Evolutionary conservation across 192 early-diverging fungal genomes (phyloP), one percentile per base, ranked within the genome.

Genomic region (Gonapodya prolifera): DNA sequence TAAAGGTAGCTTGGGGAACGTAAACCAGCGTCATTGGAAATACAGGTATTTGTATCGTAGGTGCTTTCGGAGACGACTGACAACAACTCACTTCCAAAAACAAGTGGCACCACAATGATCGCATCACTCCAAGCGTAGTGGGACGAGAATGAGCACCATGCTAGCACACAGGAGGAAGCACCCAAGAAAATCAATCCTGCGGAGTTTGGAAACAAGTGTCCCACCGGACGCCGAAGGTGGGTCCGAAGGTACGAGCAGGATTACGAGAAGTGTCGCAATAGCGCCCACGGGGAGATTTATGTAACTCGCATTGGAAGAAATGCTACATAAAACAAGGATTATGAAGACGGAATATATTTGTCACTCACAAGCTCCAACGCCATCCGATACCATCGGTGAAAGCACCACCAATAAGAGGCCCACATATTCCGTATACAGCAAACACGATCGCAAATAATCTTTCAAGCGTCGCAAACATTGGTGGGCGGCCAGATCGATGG

Each of bases 261-360:
- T 35, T 34, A 90, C 86, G 2, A 91, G 79, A 0, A 83, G 76
- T 35, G 92, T 45, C 0, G 92, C 88, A 23, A 92, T 69, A 1
- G 85, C 86, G 23, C 95, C 94, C 77, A 95, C 81, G 35, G 95
- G 95, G 16, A 97, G 76, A 75, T 95, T 97, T 80, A 94, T 89
- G 84, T 86, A 95, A 82, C 45, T 61, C n/a, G 45, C 8, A 61
- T 61, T 95, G 95, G 74, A 89, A 89, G 81, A 88, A 89, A 35
- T 85, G 77, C 35, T 2, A 69, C 2, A 18, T 69, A 13, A 8
- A 28, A 79, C 29, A 1, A 33, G 1, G 31, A n/a, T 79, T 33
- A 35, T 30, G 75, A 35, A 18, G 45, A 31, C 30, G 18, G 33
- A n/a, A n/a, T n/a, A n/a, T n/a, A n/a, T n/a, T n/a, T n/a, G n/a